Conservation (phyloP, 2,329 filamentous ascomycete species). For the Teratosphaeriaceae sp. region DNA sequence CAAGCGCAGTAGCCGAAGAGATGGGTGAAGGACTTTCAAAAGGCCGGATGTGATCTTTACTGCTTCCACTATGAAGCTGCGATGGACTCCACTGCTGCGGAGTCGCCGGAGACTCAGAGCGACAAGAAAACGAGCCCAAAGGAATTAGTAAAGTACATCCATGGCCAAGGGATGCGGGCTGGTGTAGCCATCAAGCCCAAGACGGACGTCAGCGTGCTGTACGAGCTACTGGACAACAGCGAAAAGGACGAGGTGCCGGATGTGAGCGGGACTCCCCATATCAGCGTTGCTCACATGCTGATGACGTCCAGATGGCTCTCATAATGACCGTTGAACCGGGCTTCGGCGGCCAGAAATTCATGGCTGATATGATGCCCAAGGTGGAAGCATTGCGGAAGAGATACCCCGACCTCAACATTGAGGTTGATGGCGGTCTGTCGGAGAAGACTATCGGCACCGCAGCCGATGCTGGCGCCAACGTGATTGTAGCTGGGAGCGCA, state of each 20-base stretch:
- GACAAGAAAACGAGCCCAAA: constrained; percentile 72
- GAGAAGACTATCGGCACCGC: constrained; percentile 87
- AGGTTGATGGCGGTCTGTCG: constrained; percentile 90
- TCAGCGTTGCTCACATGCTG: not conserved
- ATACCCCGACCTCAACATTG: constrained; percentile 92
- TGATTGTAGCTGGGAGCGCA: constrained; percentile 94
- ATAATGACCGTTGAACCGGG: constrained; percentile 98
- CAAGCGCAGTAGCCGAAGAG: constrained; percentile 68
- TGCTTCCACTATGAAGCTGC: constrained; percentile 99
- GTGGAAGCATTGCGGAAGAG: constrained; percentile 73
- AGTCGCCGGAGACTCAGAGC: constrained; percentile 63
- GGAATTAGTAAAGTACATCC: constrained; percentile 84
- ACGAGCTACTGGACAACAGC: constrained; percentile 73
- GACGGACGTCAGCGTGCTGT: constrained; percentile 84
- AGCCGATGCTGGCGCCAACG: constrained; percentile 91
- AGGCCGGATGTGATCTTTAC: constrained; percentile 95
- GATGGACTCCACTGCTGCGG: constrained; percentile 72
- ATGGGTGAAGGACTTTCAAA: constrained; percentile 94
- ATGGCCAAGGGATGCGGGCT: constrained; percentile 78
- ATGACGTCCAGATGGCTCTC: constrained; percentile 72
- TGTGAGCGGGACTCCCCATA: constrained; percentile 50
- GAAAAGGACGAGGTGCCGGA: constrained; percentile 75
- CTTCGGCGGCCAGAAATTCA: constrained; percentile 98
- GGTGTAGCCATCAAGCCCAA: constrained; percentile 94
- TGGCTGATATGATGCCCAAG: constrained; percentile 92